A percentile compares a stretch with the other conserved stretches of the same genome.
Evolutionary conservation across 2,329 filamentous ascomycete species (phyloP).

Genomic region (Leptographium galeiforme): DNA sequence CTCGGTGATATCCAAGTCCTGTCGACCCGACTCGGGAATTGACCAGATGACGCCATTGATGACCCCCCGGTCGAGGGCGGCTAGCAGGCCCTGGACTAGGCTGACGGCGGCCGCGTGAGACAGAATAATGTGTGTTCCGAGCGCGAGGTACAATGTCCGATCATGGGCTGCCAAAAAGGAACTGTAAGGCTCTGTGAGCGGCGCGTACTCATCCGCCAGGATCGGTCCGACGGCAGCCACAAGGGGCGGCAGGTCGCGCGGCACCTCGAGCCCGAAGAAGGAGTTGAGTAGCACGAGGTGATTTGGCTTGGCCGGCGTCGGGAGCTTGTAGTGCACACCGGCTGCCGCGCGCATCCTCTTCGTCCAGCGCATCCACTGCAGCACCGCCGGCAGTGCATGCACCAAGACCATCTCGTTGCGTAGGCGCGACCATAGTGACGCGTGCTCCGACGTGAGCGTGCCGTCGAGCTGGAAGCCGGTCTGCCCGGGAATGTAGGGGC

Average conservation of each 20-base stretch:
- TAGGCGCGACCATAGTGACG: background rate
- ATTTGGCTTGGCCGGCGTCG: background rate
- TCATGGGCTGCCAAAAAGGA: background rate
- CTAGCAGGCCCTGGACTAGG: background rate
- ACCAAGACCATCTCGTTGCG: background rate
- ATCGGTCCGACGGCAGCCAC: background rate
- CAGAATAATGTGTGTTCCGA: background rate
- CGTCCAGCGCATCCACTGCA: background rate
- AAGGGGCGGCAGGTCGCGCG: background rate
- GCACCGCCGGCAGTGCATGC: background rate
- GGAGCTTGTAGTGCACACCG: background rate
- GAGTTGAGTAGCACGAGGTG: background rate
- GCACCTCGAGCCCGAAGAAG: conserved; percentile 1
- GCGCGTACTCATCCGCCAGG: background rate
- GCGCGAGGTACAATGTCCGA: background rate
- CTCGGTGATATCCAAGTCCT: background rate
- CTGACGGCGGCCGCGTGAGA: background rate
- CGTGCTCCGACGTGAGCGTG: background rate
- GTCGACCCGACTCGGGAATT: background rate
- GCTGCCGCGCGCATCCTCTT: background rate
- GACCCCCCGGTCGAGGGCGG: background rate
- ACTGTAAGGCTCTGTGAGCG: background rate
- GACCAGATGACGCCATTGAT: conserved; percentile 2
- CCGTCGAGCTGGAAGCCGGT: background rate
- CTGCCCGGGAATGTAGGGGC: background rate